These are phyloP conservation scores for Botrytis deweyae DNA, from an alignment of 2,329 filamentous ascomycete genomes.

Conservation along the genomic window DNA sequence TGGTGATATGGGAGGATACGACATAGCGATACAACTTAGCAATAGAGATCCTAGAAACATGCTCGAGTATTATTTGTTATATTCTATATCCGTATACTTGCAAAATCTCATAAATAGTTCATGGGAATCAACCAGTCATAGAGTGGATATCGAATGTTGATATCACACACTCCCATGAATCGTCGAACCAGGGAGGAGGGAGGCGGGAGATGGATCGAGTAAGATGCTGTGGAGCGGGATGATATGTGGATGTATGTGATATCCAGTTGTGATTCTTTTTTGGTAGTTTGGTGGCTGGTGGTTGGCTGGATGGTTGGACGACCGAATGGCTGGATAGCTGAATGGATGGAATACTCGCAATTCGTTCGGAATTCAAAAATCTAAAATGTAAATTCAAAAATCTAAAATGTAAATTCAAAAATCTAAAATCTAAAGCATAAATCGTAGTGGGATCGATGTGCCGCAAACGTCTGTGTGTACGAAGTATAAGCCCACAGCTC, in stretches of 20 bases:
- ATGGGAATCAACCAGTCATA: not conserved
- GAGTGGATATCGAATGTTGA: not conserved
- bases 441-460: not conserved
- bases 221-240: constrained; percentile 9
- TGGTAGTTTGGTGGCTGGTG: not conserved
- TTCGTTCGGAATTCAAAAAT: not conserved
- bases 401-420: not conserved
- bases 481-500: not conserved
- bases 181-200: constrained; percentile 13
- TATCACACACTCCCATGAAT: constrained; percentile 3
- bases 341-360: constrained; percentile 1
- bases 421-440: constrained; percentile 13
- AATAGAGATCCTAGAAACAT: not conserved
- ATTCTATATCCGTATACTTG: not conserved
- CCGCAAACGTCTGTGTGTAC: constrained; percentile 7
- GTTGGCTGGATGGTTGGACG: not conserved
- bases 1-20: not conserved
- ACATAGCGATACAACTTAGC: not conserved
- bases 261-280: constrained; percentile 2
- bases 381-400: not conserved
- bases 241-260: constrained; percentile 1
- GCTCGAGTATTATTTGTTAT: not conserved
- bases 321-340: not conserved
- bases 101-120: not conserved
- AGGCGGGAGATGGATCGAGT: not conserved